Evolutionary conservation across 1,139 yeast genomes (phyloP).

Genomic region (Geotrichum europaeum): DNA sequence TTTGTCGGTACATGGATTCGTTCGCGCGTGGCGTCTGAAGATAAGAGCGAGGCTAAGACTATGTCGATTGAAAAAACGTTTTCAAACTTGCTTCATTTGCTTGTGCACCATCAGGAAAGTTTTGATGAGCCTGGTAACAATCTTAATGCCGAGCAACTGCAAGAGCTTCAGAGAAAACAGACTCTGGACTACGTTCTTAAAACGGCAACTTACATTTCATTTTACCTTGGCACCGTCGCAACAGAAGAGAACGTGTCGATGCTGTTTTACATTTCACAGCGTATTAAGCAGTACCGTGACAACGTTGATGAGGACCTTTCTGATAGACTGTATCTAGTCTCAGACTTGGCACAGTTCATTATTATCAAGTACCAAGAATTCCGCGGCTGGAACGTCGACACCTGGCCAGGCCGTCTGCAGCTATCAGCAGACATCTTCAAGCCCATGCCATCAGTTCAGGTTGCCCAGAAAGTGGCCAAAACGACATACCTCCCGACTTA

Average conservation of each 20-base stretch:
- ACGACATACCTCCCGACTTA: conserved; percentile 47
- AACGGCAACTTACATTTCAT: conserved; percentile 45
- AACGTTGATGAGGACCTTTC: conserved; percentile 34
- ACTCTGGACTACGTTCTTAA: conserved; percentile 19
- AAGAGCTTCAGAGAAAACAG: conserved; percentile 5
- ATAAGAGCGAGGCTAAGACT: conserved; percentile 20
- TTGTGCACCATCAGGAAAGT: conserved; percentile 73
- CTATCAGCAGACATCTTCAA: conserved; percentile 61
- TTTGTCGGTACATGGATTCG: conserved; percentile 67
- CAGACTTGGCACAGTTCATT: conserved; percentile 68
- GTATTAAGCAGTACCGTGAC: conserved; percentile 77
- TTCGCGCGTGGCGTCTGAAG: conserved; percentile 42
- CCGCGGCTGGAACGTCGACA: conserved; percentile 62
- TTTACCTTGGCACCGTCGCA: conserved; percentile 56
- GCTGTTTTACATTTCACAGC: conserved; percentile 67
- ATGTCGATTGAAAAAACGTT: conserved; percentile 54
- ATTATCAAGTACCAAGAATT: conserved; percentile 53
- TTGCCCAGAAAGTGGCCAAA: conserved; percentile 27
- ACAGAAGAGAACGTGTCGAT: conserved; percentile 64
- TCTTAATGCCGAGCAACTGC: conserved; percentile 24
- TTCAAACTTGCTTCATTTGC: conserved; percentile 60
- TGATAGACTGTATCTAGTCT: conserved; percentile 51
- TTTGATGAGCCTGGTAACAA: conserved; percentile 38
- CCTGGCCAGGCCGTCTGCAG: conserved; percentile 76
- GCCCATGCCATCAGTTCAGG: conserved; percentile 42